These are phyloP conservation scores for Backusella sp. DNA, from an alignment of 192 early-diverging fungal genomes.

Conservation along the genomic window DNA sequence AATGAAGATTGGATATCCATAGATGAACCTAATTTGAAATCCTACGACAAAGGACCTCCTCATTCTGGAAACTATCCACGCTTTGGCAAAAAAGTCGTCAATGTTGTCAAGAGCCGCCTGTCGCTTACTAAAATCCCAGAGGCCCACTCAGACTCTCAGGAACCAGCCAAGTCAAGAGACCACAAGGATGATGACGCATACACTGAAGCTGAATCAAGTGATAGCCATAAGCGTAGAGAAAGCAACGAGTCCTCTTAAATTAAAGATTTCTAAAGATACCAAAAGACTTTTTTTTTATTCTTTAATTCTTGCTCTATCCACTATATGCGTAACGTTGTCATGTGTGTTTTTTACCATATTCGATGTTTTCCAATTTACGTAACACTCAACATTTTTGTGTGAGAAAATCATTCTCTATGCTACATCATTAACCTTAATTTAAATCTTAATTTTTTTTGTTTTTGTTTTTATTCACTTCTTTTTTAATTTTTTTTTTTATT, in stretches of 20 bases:
- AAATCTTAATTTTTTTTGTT: background rate
- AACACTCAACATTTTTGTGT: conserved; percentile 1
- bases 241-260: background rate
- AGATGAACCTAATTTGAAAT: conserved; percentile 9
- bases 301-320: background rate
- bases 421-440: background rate
- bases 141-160: background rate
- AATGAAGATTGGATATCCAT: conserved; percentile 18
- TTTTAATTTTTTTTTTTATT: background rate
- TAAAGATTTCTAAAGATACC: background rate
- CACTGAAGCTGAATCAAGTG: background rate
- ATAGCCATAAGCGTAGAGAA: background rate
- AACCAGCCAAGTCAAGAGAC: background rate
- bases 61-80: background rate
- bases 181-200: background rate
- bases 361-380: background rate
- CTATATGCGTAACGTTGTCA: background rate
- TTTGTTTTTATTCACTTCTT: background rate
- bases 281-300: background rate
- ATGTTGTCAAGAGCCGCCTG: background rate
- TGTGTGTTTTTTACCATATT: background rate
- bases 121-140: background rate
- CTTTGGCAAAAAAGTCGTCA: background rate
- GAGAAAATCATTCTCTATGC: background rate
- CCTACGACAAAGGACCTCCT: conserved; percentile 14